Evolutionary conservation across 2,329 filamentous ascomycete genomes (phyloP).

Genomic region (Aspergillus versicolor): DNA sequence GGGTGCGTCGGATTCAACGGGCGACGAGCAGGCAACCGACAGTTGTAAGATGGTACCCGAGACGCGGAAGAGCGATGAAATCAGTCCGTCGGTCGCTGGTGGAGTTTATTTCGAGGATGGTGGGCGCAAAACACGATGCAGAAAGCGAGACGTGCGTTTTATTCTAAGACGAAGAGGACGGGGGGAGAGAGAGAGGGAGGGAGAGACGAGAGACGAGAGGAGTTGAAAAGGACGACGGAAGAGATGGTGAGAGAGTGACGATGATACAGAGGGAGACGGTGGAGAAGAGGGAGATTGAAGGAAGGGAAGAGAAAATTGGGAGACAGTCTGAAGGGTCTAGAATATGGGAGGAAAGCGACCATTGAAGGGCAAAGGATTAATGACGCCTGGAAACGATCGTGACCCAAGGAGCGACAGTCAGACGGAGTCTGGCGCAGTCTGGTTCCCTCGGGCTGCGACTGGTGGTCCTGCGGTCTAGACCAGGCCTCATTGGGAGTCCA

Average conservation of each 20-base stretch:
- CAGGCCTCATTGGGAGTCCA: conserved; percentile 20
- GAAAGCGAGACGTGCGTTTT: conserved; percentile 13
- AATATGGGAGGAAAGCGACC: conserved; percentile 17
- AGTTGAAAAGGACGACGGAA: conserved; percentile 9
- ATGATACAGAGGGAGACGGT: conserved; percentile 19
- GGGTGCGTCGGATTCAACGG: conserved; percentile 16
- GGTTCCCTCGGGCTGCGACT: conserved; percentile 17
- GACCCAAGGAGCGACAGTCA: conserved; percentile 10
- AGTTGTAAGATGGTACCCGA: neutral
- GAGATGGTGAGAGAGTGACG: conserved; percentile 1
- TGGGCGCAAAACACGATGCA: conserved; percentile 10
- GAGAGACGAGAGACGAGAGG: conserved; percentile 11
- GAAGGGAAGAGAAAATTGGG: conserved; percentile 19
- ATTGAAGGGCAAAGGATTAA: conserved; percentile 19
- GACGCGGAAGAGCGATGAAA: neutral
- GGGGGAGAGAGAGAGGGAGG: conserved; percentile 5
- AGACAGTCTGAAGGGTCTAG: conserved; percentile 14
- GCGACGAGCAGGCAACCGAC: conserved; percentile 8
- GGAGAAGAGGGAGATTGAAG: conserved; percentile 19
- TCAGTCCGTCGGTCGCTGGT: conserved; percentile 1
- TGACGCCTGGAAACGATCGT: conserved; percentile 19
- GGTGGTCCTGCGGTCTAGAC: conserved; percentile 23
- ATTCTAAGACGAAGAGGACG: neutral
- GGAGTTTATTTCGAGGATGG: neutral
- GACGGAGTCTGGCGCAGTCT: neutral